phyloP scores from a whole-genome alignment of 306 rosid genomes.

The Vigna nakashimae region DNA sequence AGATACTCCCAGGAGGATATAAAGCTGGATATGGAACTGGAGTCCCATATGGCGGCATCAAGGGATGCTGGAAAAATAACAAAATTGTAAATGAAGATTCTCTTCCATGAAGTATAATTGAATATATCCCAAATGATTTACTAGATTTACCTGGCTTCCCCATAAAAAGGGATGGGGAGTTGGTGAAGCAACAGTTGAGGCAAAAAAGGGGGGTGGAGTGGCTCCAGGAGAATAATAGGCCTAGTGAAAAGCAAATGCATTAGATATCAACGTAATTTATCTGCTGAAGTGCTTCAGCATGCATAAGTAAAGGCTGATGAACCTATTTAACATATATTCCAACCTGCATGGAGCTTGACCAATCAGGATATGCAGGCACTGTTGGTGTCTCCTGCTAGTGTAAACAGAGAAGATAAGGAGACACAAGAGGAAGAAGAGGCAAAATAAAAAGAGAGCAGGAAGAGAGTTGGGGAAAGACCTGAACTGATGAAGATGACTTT shows the following conservation, averaged over 20 bases:
- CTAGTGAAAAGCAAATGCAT: slow-evolving; percentile 55
- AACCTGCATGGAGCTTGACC: slow-evolving; percentile 96
- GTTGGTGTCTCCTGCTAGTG: slow-evolving; percentile 68
- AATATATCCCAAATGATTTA: slow-evolving; percentile 25
- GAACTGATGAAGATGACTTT: slow-evolving; percentile 61
- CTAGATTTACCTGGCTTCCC: slow-evolving; percentile 85
- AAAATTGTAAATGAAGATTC: slow-evolving; percentile 31
- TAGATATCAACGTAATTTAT: slow-evolving; percentile 43
- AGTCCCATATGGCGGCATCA: slow-evolving; percentile 93
- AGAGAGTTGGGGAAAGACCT: slow-evolving; percentile 53
- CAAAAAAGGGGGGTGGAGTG: slow-evolving; percentile 87
- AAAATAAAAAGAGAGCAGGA: neutral
- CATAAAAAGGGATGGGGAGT: slow-evolving; percentile 93
- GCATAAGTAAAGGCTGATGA: neutral
- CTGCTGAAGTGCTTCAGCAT: slow-evolving; percentile 6
- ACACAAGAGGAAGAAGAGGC: slow-evolving; percentile 3
- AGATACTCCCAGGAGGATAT: slow-evolving; percentile 91
- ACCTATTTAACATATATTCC: slow-evolving; percentile 34
- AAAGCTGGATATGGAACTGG: slow-evolving; percentile 94
- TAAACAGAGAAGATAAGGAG: slow-evolving; percentile 19
- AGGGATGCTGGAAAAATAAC: slow-evolving; percentile 74
- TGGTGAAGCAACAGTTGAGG: slow-evolving; percentile 88
- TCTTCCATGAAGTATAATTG: neutral
- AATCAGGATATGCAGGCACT: slow-evolving; percentile 84
- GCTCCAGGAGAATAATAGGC: slow-evolving; percentile 95